Percentiles rank a stretch among this genome's conserved stretches.
phyloP scores from a whole-genome alignment of 1,139 yeast genomes.

The Debaryomyces udenii region DNA sequence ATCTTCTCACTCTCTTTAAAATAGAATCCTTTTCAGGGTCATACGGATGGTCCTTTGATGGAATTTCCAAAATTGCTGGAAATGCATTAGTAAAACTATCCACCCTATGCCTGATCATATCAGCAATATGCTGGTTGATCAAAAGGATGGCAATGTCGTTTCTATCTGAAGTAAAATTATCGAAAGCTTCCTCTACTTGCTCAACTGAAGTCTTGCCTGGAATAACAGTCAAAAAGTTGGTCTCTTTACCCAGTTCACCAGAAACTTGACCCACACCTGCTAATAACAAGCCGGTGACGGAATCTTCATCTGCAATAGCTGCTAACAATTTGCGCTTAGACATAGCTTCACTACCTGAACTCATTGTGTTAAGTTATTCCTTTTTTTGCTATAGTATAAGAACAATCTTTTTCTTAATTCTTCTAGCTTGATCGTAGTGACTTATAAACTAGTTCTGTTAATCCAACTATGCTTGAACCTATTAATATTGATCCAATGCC shows the following conservation, averaged over 20 bases:
- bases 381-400: neutral
- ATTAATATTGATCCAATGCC: too few species aligned
- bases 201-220: slow-evolving; percentile 80
- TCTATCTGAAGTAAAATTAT: slow-evolving; percentile 70
- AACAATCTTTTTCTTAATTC: neutral
- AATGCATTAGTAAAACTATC: slow-evolving; percentile 88
- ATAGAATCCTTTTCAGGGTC: slow-evolving; percentile 98
- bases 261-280: slow-evolving; percentile 96
- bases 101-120: slow-evolving; percentile 77
- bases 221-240: slow-evolving; percentile 79
- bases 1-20: slow-evolving; percentile 87
- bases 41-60: slow-evolving; percentile 97
- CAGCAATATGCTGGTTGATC: slow-evolving; percentile 95
- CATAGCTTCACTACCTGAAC: slow-evolving; percentile 41
- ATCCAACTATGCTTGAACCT: neutral
- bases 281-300: slow-evolving; percentile 90
- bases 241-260: slow-evolving; percentile 62
- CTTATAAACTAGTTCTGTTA: neutral
- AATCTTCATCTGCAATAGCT: slow-evolving; percentile 95
- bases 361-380: slow-evolving; percentile 20
- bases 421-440: too few species aligned
- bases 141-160: slow-evolving; percentile 91
- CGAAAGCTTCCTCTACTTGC: slow-evolving; percentile 75
- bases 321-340: slow-evolving; percentile 80
- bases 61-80: slow-evolving; percentile 96